These are phyloP conservation scores for Mucor plumbeus DNA, from an alignment of 371 early-diverging fungal species.

Conservation along the genomic window DNA sequence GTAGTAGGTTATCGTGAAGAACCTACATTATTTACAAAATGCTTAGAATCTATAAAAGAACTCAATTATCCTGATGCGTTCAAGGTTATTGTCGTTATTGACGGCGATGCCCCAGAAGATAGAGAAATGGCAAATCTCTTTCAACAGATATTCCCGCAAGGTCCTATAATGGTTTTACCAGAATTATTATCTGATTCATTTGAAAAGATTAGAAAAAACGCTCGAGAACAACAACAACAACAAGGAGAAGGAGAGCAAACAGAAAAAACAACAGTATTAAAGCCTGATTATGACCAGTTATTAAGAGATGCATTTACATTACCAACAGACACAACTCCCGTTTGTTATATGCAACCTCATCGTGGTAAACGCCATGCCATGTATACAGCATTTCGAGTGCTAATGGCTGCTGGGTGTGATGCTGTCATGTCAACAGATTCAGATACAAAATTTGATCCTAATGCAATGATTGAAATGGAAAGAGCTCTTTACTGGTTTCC, in stretches of 20 bases:
- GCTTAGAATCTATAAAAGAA: slow-evolving; percentile 57
- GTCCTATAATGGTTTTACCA: slow-evolving; percentile 50
- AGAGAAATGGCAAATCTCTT: slow-evolving; percentile 67
- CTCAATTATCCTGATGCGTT: slow-evolving; percentile 60
- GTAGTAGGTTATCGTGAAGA: slow-evolving; percentile 73
- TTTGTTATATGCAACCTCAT: slow-evolving; percentile 66
- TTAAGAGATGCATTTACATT: slow-evolving; percentile 28
- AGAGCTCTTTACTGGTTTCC: slow-evolving; percentile 56
- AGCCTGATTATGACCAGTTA: slow-evolving; percentile 17
- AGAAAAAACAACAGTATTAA: background rate
- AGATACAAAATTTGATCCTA: slow-evolving; percentile 65
- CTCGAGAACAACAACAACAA: slow-evolving; percentile 10
- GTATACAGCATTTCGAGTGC: slow-evolving; percentile 66
- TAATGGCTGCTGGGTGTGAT: slow-evolving; percentile 60
- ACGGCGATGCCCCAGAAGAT: slow-evolving; percentile 64
- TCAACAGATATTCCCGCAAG: slow-evolving; percentile 56
- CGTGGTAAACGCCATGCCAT: slow-evolving; percentile 69
- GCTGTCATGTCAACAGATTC: slow-evolving; percentile 70
- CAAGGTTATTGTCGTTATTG: slow-evolving; percentile 62
- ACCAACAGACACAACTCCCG: slow-evolving; percentile 48
- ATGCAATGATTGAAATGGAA: slow-evolving; percentile 56
- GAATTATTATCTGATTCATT: slow-evolving; percentile 48
- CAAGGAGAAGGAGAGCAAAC: too few species aligned
- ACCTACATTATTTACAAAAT: slow-evolving; percentile 56
- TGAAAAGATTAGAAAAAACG: slow-evolving; percentile 29